Evolutionary conservation across 352 stramenopile genomes (phyloP).

Genomic region (Phytophthora pini): DNA sequence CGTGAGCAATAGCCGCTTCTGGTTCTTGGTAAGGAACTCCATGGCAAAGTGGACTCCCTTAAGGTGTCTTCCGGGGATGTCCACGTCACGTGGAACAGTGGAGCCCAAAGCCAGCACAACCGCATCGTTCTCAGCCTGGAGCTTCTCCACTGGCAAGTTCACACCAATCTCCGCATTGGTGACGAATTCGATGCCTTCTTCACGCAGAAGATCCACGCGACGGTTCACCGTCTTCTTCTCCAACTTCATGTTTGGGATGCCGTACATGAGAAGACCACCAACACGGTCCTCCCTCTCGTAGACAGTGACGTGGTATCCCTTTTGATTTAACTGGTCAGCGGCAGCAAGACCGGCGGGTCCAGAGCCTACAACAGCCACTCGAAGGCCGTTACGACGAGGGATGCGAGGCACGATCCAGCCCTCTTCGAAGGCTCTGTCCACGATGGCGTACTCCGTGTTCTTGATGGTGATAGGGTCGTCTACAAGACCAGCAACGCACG

Average conservation of each 20-base stretch:
- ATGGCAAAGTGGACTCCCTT: conserved; percentile 98
- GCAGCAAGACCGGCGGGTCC: conserved; percentile 93
- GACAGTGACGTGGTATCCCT: conserved; percentile 97
- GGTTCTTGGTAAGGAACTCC: conserved; percentile 98
- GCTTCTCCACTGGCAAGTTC: conserved; percentile 81
- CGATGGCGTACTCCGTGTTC: conserved; percentile 98
- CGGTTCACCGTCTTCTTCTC: conserved; percentile 97
- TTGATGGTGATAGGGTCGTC: conserved; percentile 98
- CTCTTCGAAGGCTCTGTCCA: conserved; percentile 96
- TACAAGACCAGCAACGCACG: conserved; percentile 96
- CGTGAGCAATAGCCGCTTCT: conserved; percentile 96
- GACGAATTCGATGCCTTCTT: conserved; percentile 98
- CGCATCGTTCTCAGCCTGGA: conserved; percentile 88
- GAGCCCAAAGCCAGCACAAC: conserved; percentile 95
- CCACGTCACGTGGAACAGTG: conserved; percentile 95
- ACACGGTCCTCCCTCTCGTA: conserved; percentile 97
- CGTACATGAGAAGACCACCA: conserved; percentile 97
- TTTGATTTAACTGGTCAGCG: conserved; percentile 98
- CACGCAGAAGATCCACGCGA: conserved; percentile 93
- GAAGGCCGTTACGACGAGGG: conserved; percentile 94
- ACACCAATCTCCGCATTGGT: conserved; percentile 94
- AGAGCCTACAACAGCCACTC: conserved; percentile 95
- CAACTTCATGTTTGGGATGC: conserved; percentile 99
- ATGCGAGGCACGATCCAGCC: conserved; percentile 96
- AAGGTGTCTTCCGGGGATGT: conserved; percentile 87